Percentiles rank a stretch among this genome's conserved stretches.
phyloP scores from a whole-genome alignment of 2,329 filamentous ascomycete genomes.

The Fusarium piperis region DNA sequence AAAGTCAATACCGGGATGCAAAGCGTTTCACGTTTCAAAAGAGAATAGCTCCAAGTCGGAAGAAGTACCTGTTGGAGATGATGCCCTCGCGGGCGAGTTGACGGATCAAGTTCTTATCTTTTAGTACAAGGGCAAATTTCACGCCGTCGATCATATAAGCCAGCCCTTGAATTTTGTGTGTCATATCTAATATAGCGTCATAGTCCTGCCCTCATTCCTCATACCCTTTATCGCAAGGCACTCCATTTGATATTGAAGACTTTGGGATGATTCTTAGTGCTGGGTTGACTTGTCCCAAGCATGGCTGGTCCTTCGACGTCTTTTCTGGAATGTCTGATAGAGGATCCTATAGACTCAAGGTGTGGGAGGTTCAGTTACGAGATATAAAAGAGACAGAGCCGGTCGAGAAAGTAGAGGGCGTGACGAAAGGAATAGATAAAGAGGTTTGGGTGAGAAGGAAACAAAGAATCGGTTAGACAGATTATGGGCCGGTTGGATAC shows the following conservation, averaged over 20 bases:
- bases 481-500: neutral
- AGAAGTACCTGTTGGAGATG: slow-evolving; percentile 49
- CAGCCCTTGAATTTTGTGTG: neutral
- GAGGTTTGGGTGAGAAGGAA: slow-evolving; percentile 58
- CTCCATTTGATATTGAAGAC: slow-evolving; percentile 76
- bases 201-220: slow-evolving; percentile 75
- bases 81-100: slow-evolving; percentile 50
- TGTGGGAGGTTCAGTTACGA: slow-evolving; percentile 72
- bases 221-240: slow-evolving; percentile 71
- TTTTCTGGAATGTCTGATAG: slow-evolving; percentile 70
- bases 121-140: slow-evolving; percentile 69
- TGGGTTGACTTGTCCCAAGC: slow-evolving; percentile 73
- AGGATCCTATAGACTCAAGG: slow-evolving; percentile 67
- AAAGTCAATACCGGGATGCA: slow-evolving; percentile 64
- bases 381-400: slow-evolving; percentile 5
- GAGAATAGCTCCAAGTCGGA: slow-evolving; percentile 49
- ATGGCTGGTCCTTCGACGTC: slow-evolving; percentile 77
- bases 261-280: slow-evolving; percentile 72
- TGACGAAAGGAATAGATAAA: slow-evolving; percentile 23
- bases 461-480: slow-evolving; percentile 49
- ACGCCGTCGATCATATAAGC: slow-evolving; percentile 74
- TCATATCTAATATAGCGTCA: neutral
- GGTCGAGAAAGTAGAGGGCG: neutral
- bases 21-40: slow-evolving; percentile 63
- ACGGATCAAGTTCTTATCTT: slow-evolving; percentile 73